These are phyloP conservation scores for Phytophthora multivora DNA, from an alignment of 352 stramenopile genomes.

Conservation along the genomic window DNA sequence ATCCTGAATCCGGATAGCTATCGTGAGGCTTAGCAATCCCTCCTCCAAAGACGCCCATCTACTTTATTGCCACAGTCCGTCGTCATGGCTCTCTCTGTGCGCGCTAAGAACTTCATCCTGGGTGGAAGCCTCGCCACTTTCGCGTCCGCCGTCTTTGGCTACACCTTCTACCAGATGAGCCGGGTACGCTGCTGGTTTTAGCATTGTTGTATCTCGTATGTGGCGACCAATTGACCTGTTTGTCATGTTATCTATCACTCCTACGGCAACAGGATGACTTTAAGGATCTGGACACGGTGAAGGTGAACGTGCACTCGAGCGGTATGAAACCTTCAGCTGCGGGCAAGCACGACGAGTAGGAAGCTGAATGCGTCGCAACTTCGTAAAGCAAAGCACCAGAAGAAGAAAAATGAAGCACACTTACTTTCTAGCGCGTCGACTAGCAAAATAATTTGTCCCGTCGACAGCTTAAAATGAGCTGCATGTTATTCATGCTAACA, in stretches of 20 bases:
- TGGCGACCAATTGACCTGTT: neutral
- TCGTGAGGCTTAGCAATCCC: conserved; percentile 6
- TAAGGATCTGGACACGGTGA: conserved; percentile 76
- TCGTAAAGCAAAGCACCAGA: neutral
- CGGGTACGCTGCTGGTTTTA: conserved; percentile 40
- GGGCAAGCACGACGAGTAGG: conserved; percentile 55
- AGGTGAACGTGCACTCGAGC: conserved; percentile 83
- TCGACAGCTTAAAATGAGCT: neutral
- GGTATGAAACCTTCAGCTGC: conserved; percentile 68
- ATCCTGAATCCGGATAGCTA: conserved; percentile 5
- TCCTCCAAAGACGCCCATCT: neutral
- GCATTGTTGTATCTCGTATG: neutral
- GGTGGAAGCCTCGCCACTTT: conserved; percentile 70
- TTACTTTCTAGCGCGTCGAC: neutral
- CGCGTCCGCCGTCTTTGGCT: conserved; percentile 65
- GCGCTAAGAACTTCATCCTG: conserved; percentile 79
- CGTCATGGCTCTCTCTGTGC: conserved; percentile 66
- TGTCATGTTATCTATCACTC: too few species aligned
- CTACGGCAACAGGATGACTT: conserved; percentile 69
- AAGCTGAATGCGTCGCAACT: neutral
- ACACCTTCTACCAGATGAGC: conserved; percentile 84
- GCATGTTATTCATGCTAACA: neutral
- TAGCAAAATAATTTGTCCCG: neutral
- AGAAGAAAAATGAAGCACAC: neutral
- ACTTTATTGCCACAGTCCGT: neutral